phyloP scores from a whole-genome alignment of 73 alveolate genomes.

The Paramecium sonneborni region DNA sequence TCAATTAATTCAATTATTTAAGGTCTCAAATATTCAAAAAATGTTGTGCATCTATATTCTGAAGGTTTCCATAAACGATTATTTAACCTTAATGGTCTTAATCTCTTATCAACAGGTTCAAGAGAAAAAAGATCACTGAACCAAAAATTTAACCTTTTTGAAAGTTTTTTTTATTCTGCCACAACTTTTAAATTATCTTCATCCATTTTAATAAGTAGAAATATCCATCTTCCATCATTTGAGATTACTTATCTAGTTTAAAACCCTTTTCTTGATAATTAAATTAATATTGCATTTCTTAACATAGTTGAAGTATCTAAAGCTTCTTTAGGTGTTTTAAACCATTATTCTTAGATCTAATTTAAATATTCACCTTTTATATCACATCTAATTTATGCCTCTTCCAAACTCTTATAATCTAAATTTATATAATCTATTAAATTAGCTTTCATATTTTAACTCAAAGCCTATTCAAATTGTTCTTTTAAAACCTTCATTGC shows the following conservation, averaged over 20 bases:
- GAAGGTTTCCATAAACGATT: conserved; percentile 37
- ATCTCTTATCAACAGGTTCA: conserved; percentile 26
- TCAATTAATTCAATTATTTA: not conserved
- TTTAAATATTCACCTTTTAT: not conserved
- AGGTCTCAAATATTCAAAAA: conserved; percentile 39
- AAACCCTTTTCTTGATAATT: not conserved
- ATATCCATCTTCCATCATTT: not conserved
- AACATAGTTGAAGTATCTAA: not conserved
- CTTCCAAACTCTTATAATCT: not conserved
- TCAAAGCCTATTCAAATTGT: not conserved
- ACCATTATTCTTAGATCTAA: not conserved
- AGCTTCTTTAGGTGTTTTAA: not conserved
- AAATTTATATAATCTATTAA: not conserved
- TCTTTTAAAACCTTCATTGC: not conserved
- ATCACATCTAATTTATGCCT: not conserved
- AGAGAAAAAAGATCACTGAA: conserved; percentile 27
- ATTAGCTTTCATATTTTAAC: not conserved
- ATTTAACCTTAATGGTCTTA: conserved; percentile 33
- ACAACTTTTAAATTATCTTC: not conserved
- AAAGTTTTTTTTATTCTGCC: not conserved
- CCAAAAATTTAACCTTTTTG: conserved; percentile 22
- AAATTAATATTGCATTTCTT: not conserved
- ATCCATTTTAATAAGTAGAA: not conserved
- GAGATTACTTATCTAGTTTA: not conserved
- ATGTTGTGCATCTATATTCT: not conserved